phyloP scores from a whole-genome alignment of 768 basidiomycete species.

The Serendipita sp. region DNA sequence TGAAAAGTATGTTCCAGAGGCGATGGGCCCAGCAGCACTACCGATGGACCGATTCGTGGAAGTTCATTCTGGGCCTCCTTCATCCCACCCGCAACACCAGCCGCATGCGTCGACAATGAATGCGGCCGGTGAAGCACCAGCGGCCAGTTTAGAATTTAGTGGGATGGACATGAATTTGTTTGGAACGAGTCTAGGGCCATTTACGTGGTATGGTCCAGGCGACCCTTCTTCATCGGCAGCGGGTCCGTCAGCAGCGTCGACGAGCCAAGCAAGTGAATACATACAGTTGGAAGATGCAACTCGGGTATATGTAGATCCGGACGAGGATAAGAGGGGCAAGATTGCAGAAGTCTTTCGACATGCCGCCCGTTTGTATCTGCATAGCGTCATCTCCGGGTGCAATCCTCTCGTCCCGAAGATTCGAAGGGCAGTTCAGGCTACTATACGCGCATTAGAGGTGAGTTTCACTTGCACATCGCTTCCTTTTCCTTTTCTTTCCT shows the following conservation, averaged over 20 bases:
- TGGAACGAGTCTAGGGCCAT: conserved; percentile 7
- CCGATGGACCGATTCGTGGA: background rate
- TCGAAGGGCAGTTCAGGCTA: conserved; percentile 1
- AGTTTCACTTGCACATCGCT: background rate
- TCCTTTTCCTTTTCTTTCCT: too few species aligned
- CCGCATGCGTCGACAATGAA: background rate
- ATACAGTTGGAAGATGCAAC: conserved; percentile 11
- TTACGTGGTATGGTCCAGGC: conserved; percentile 26
- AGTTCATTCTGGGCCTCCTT: background rate
- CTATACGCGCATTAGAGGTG: conserved; percentile 3
- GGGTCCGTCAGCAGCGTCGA: conserved; percentile 19
- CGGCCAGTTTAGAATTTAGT: background rate
- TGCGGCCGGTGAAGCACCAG: too few species aligned
- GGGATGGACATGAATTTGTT: conserved; percentile 4
- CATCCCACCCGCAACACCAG: background rate
- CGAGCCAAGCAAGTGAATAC: conserved; percentile 12
- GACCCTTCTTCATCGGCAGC: conserved; percentile 18
- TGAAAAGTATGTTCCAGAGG: conserved; percentile 6
- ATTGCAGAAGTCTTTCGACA: conserved; percentile 46
- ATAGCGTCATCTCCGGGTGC: conserved; percentile 60
- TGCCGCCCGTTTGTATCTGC: conserved; percentile 57
- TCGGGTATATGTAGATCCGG: background rate
- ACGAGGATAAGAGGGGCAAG: conserved; percentile 16
- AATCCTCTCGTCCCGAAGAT: conserved; percentile 24
- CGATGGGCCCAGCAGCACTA: background rate